phyloP scores from a whole-genome alignment of 345 rosid genomes.

The Eutrema yunnanense region DNA sequence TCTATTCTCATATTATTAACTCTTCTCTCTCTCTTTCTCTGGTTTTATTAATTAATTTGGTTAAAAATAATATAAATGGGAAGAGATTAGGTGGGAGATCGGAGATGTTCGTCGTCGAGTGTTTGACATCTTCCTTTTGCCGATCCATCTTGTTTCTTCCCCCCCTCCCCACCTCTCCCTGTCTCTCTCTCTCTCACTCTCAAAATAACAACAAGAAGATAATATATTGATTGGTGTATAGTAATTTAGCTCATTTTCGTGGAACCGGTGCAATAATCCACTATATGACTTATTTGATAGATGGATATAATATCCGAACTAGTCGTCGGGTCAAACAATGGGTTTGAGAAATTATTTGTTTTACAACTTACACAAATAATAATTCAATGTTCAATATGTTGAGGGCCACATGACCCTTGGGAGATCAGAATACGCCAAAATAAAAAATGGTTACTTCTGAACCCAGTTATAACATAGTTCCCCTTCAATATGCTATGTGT shows the following conservation, averaged over 20 bases:
- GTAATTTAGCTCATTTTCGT: not conserved
- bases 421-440: too few species aligned
- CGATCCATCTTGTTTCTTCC: constrained; percentile 29
- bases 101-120: constrained; percentile 56
- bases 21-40: not conserved
- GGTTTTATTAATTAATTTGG: not conserved
- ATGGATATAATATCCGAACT: not conserved
- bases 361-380: too few species aligned
- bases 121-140: constrained; percentile 57
- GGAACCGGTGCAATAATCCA: constrained; percentile 10
- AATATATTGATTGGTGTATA: constrained; percentile 3
- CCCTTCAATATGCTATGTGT: too few species aligned
- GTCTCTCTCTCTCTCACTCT: not conserved
- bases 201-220: constrained; percentile 6
- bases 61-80: constrained; percentile 4
- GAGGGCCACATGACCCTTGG: too few species aligned
- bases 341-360: not conserved
- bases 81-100: constrained; percentile 30
- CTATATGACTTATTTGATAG: not conserved
- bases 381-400: too few species aligned
- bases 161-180: constrained; percentile 15
- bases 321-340: not conserved
- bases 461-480: too few species aligned
- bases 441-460: too few species aligned
- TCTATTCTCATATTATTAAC: constrained; percentile 1